Evolutionary conservation across 345 rosid genomes (phyloP).

Genomic region (Rhodamnia rubescens): DNA sequence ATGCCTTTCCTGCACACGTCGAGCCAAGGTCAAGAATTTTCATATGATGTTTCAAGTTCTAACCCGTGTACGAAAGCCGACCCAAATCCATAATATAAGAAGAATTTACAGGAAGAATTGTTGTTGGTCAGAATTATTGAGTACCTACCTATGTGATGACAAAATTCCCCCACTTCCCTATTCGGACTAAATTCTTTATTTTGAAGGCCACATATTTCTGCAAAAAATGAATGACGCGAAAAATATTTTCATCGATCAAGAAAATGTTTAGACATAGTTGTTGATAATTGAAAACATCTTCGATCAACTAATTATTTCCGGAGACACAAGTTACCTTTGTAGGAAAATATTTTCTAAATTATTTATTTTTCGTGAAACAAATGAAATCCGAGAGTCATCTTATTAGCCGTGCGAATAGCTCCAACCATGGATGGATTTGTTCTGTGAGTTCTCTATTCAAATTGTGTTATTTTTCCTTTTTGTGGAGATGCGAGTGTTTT

Average conservation of each 20-base stretch:
- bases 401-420: background rate
- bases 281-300: background rate
- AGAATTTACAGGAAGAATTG: background rate
- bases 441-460: background rate
- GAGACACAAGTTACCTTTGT: accelerated
- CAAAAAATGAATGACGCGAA: background rate
- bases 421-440: background rate
- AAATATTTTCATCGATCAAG: background rate
- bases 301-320: background rate
- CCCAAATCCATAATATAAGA: too few relatives aligned
- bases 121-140: background rate
- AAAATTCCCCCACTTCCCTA: background rate
- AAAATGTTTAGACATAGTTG: background rate
- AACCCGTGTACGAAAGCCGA: too few relatives aligned
- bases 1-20: too few relatives aligned
- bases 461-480: background rate
- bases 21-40: too few relatives aligned
- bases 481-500: accelerated
- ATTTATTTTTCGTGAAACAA: background rate
- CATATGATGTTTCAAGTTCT: too few relatives aligned
- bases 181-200: too few relatives aligned
- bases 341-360: background rate
- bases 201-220: background rate
- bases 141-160: background rate
- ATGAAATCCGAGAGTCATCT: accelerated